Conservation (phyloP, 2,329 filamentous ascomycete genomes). For the Aspergillus hiratsukae region DNA sequence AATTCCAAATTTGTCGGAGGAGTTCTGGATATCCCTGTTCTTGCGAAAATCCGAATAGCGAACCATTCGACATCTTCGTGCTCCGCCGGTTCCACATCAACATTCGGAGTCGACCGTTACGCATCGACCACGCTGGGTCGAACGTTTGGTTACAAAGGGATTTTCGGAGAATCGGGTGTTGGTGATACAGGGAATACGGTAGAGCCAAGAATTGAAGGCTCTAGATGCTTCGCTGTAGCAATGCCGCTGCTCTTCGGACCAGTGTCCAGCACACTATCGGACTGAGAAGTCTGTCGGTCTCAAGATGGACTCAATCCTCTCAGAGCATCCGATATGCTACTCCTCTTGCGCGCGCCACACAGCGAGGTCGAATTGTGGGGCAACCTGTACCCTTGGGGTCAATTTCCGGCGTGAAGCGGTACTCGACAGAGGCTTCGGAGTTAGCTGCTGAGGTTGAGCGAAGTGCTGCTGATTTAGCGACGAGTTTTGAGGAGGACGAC, state of each 20-base stretch:
- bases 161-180: not conserved
- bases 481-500: not conserved
- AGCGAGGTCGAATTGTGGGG: not conserved
- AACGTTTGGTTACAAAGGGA: not conserved
- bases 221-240: conserved; percentile 19
- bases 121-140: not conserved
- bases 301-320: not conserved
- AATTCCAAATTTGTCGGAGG: not conserved
- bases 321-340: not conserved
- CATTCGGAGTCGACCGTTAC: not conserved
- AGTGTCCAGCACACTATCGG: conserved; percentile 9
- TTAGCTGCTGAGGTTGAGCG: not conserved
- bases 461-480: not conserved
- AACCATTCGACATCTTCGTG: not conserved
- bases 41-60: not conserved
- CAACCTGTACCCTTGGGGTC: not conserved
- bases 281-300: conserved; percentile 5
- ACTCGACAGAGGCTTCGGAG: not conserved
- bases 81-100: not conserved
- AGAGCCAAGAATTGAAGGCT: not conserved
- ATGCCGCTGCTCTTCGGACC: conserved; percentile 17
- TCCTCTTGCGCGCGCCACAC: not conserved
- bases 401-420: not conserved
- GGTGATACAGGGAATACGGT: not conserved
- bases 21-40: not conserved